Base-by-base conservation (phyloP, 805 yeast genomes). In the Ogataea wickerhamii region DNA sequence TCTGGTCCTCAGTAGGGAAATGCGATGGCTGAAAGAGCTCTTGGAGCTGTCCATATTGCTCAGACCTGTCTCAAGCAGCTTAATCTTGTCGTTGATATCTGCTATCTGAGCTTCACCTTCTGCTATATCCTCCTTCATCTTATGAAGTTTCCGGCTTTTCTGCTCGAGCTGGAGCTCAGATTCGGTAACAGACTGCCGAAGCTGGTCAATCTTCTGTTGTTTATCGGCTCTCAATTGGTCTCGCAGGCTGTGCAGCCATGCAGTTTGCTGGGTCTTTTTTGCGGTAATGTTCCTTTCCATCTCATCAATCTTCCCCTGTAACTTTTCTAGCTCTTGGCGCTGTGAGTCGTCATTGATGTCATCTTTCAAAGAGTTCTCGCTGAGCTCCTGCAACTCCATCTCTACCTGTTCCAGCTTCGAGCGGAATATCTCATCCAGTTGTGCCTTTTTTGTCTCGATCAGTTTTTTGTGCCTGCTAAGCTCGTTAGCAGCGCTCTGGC, bases 381-480 rank as follows among this genome's bases (percentile, higher is more conserved):
- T 34, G 52, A 55, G 24, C 12, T 46, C 44, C 13, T 41, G 36
- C 13, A 48, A 45, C 4, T 49, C 50, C 0, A 12, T 14, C 23
- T 50, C 53, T 7, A 55, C 48, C 39, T 47, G 53, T 27, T 28
- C 19, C 6, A 55, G 34, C 22, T 49, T 49, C 22, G 44, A 42
- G 18, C 40, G 43, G 28, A 43, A 47, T 2, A 40, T 30, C 4
- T 41, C 39, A 2, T 46, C 39, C 18, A 48, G 40, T 49, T 61
- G 61, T 52, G 58, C 51, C 62, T 64, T 59, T 64, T 51, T 49
- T 56, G 52, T 20, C 51, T 62, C 40, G 48, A 48, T 22, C 56
- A 66, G 32, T 41, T 28, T 36, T 18, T 28, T 24, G 29, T 49
- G 49, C 16, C 49, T 54, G n/a, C 52, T 51, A 6, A 67, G 59